Evolutionary conservation across 1,284 basidiomycete genomes (phyloP).

Genomic region (Malassezia equina): DNA sequence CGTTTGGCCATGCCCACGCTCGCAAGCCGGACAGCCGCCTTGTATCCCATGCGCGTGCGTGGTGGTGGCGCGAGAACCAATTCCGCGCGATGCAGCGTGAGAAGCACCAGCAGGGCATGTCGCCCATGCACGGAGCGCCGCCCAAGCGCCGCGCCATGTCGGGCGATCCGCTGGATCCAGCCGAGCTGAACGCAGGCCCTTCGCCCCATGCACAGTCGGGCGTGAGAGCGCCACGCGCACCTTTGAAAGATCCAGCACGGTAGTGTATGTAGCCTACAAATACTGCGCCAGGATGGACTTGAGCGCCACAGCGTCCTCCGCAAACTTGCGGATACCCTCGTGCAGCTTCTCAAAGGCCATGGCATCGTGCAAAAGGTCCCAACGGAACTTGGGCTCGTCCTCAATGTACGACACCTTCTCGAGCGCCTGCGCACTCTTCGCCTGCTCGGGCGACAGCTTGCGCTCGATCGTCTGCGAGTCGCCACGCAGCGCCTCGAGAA

Average conservation of each 20-base stretch:
- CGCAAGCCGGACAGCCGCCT: conserved; percentile 5
- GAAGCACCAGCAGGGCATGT: background rate
- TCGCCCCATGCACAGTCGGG: conserved; percentile 5
- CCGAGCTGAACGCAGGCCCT: conserved; percentile 8
- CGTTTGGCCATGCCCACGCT: background rate
- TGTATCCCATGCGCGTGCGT: conserved; percentile 14
- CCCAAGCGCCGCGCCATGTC: background rate
- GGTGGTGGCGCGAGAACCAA: conserved; percentile 21
- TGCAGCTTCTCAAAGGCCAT: conserved; percentile 54
- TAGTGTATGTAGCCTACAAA: background rate
- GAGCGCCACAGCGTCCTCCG: conserved; percentile 82
- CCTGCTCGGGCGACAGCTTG: conserved; percentile 64
- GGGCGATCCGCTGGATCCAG: conserved; percentile 8
- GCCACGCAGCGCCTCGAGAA: conserved; percentile 85
- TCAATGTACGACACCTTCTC: conserved; percentile 76
- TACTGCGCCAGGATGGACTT: conserved; percentile 65
- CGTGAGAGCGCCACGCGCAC: background rate
- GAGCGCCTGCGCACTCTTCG: conserved; percentile 58
- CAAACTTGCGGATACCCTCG: conserved; percentile 80
- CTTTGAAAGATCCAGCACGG: background rate
- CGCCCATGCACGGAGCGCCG: background rate
- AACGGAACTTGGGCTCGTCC: conserved; percentile 91
- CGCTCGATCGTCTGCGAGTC: conserved; percentile 67
- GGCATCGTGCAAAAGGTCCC: conserved; percentile 61
- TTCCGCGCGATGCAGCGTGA: conserved; percentile 15